These are phyloP conservation scores for Paramyrothecium roridum DNA, from an alignment of 2,329 filamentous ascomycete species.

Conservation along the genomic window DNA sequence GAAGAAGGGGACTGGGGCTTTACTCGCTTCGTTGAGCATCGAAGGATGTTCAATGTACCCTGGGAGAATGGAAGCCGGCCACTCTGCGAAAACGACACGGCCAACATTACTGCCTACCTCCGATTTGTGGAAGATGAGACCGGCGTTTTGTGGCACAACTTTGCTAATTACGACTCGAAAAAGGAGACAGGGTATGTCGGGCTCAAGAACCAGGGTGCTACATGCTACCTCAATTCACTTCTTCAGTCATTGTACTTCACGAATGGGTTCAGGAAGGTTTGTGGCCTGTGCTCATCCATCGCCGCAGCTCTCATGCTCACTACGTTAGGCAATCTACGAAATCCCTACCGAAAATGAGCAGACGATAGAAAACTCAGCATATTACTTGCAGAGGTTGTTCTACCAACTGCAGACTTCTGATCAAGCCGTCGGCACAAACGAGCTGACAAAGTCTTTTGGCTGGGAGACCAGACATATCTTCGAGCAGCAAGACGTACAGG, in stretches of 20 bases:
- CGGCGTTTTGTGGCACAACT: conserved; percentile 87
- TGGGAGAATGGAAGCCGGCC: conserved; percentile 70
- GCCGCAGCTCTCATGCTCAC: conserved; percentile 6
- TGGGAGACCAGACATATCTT: conserved; percentile 99
- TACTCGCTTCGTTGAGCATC: conserved; percentile 88
- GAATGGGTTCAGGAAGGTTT: conserved; percentile 88
- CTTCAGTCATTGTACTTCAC: conserved; percentile 83
- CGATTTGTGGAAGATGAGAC: conserved; percentile 83
- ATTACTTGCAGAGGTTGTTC: conserved; percentile 89
- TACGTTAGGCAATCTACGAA: conserved; percentile 81
- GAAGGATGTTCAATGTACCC: conserved; percentile 74
- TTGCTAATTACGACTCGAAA: conserved; percentile 96
- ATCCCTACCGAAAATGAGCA: conserved; percentile 89
- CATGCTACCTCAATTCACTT: conserved; percentile 82
- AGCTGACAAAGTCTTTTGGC: conserved; percentile 93
- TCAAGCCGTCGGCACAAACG: conserved; percentile 80
- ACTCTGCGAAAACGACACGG: conserved; percentile 72
- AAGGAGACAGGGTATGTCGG: conserved; percentile 97
- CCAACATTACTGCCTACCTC: conserved; percentile 80
- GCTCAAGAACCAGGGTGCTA: conserved; percentile 93
- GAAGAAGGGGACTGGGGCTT: conserved; percentile 99
- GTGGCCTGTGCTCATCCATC: not conserved
- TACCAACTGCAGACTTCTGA: conserved; percentile 90
- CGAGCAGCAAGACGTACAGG: conserved; percentile 97
- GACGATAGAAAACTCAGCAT: conserved; percentile 82